Conservation (phyloP, 441 rosid genomes). For the Arabidopsis lyrata region DNA sequence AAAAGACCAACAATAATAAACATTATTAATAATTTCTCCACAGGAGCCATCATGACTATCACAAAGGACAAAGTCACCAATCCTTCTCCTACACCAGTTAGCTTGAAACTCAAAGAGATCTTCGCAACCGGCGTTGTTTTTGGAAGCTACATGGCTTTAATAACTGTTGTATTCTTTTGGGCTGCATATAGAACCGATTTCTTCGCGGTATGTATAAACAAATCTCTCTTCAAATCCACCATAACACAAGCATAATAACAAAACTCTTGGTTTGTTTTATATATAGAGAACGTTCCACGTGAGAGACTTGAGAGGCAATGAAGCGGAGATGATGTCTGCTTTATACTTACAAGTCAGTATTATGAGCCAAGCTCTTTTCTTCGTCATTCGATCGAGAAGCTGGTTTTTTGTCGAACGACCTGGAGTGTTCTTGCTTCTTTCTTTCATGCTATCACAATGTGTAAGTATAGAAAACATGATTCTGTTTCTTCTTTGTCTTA, state of each 20-base stretch:
- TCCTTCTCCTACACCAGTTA: constrained; percentile 85
- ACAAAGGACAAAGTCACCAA: constrained; percentile 73
- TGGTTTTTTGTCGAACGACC: constrained; percentile 89
- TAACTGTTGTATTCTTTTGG: constrained; percentile 90
- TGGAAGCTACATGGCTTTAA: constrained; percentile 77
- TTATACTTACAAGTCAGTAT: constrained; percentile 91
- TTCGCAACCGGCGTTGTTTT: constrained; percentile 84
- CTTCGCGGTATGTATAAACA: constrained; percentile 56
- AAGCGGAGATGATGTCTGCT: constrained; percentile 76
- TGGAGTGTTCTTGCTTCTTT: constrained; percentile 52
- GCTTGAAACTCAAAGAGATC: constrained; percentile 84
- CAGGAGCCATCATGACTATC: constrained; percentile 79
- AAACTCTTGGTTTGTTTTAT: constrained; percentile 22
- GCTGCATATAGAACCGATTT: constrained; percentile 63
- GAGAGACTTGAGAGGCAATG: constrained; percentile 45
- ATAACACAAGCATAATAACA: neutral
- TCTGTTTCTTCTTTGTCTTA: neutral
- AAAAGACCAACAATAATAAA: neutral
- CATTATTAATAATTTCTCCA: neutral
- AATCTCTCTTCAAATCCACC: neutral
- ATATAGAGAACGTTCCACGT: constrained; percentile 75
- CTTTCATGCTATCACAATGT: constrained; percentile 69
- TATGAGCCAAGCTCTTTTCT: constrained; percentile 86
- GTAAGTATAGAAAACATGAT: constrained; percentile 45
- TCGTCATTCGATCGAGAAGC: constrained; percentile 86